phyloP scores from a whole-genome alignment of 768 basidiomycete genomes.

The Pisolithus microcarpus region DNA sequence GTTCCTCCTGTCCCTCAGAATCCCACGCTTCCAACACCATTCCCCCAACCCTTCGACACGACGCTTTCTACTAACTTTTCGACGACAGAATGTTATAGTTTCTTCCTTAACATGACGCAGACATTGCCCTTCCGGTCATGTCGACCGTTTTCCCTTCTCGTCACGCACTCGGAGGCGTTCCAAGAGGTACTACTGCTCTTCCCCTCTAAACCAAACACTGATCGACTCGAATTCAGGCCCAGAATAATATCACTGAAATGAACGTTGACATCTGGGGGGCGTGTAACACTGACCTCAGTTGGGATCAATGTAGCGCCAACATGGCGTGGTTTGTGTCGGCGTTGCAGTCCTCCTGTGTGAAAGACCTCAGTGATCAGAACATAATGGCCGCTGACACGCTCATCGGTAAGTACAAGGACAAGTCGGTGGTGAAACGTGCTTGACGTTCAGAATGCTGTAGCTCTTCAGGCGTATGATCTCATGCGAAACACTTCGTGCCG shows the following conservation, averaged over 20 bases:
- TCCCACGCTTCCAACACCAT: conserved; percentile 61
- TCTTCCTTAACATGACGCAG: conserved; percentile 72
- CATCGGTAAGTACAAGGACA: conserved; percentile 35
- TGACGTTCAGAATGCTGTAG: conserved; percentile 26
- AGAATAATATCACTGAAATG: conserved; percentile 51
- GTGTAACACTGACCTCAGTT: conserved; percentile 52
- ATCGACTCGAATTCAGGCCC: conserved; percentile 40
- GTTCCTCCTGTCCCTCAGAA: conserved; percentile 21
- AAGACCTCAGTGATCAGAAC: conserved; percentile 50
- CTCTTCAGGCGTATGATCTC: conserved; percentile 53
- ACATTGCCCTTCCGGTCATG: conserved; percentile 58
- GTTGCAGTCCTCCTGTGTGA: conserved; percentile 44
- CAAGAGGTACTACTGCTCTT: conserved; percentile 37
- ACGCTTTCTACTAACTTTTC: conserved; percentile 42
- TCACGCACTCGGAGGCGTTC: conserved; percentile 48
- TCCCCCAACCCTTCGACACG: conserved; percentile 69
- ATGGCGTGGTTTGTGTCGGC: conserved; percentile 57
- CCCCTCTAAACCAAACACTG: neutral
- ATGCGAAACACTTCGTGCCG: conserved; percentile 60
- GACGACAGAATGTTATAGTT: conserved; percentile 44
- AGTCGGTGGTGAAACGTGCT: neutral
- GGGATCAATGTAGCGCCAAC: conserved; percentile 51
- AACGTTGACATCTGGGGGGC: conserved; percentile 74
- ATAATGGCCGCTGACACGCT: conserved; percentile 47
- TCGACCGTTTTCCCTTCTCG: conserved; percentile 65